Base-by-base conservation (phyloP, 331 rosid species). In the Stylosanthes scabra region DNA sequence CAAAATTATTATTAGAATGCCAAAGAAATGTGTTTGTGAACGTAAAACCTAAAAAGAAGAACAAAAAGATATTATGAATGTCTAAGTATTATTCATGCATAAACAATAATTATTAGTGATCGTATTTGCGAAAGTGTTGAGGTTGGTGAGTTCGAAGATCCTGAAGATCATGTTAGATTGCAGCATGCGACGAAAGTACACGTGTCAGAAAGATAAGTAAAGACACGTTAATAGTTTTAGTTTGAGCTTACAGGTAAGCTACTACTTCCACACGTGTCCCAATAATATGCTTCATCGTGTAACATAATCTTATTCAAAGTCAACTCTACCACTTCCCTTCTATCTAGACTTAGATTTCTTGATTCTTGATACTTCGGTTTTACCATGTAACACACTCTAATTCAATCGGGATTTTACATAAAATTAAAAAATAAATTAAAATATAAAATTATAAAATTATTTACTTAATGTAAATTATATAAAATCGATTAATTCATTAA, bases 181-280 rank as follows among this genome's bases (percentile, higher is more conserved):
- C 44, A 15, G 11, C 9, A 41, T 40, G 52, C 31, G 4, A 8
- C 7, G 37, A 31, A 44, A 44, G 61, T 5, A 20, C 11, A 88
- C 79, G 85, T 78, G 87, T 84, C 83, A 62, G 37, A 61, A 34
- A 51, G 11, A 9, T 0, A 51, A 73, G 41, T 3, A n/a, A n/a
- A 20, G 66, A 71, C 82, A 80, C 11, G 72, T 80, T 65, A 82
- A 70, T 56, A 31, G 62, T 63, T 64, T 61, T 63, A 77, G 27
- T 63, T 64, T 61, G 67, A 77, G 27, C 40, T 44, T 15, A 80
- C 84, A 61, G 86, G 83, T 85, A 79, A 83, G 86, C 90, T 85
- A 81, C 88, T 68, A 74, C 74, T 11, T 1, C 37, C 77, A 74
- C 66, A 85, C 69, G 40, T 87, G 91, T 81, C 27, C 87, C 79